A percentile compares a stretch with the other conserved stretches of the same genome.
Evolutionary conservation across 1,139 yeast genomes (phyloP).

Genomic region (Pichia sp.): DNA sequence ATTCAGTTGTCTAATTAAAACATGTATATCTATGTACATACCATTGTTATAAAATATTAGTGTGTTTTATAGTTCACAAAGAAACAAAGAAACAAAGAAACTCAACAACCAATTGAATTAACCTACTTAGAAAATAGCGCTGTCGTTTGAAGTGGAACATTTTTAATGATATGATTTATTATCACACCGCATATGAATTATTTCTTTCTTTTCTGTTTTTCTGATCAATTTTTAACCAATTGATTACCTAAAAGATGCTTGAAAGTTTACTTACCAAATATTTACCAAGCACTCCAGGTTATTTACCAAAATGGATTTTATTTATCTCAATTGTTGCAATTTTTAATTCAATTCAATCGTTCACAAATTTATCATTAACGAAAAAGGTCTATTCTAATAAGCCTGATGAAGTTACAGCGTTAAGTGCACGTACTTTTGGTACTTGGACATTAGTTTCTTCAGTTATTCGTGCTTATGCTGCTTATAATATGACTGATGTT

Average conservation of each 20-base stretch:
- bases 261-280: conserved; percentile 11
- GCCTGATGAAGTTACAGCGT: conserved; percentile 60
- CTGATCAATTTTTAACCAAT: background rate
- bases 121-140: background rate
- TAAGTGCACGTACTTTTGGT: conserved; percentile 93
- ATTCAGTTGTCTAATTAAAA: background rate
- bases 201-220: background rate
- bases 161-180: no score
- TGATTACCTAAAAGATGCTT: conserved; percentile 1
- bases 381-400: conserved; percentile 69
- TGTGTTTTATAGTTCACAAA: background rate
- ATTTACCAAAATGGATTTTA: conserved; percentile 63
- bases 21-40: background rate
- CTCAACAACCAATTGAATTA: background rate
- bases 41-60: background rate
- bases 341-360: conserved; percentile 88
- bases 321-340: conserved; percentile 82
- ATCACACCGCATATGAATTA: no score
- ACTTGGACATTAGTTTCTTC: conserved; percentile 94
- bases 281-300: conserved; percentile 41
- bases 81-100: background rate
- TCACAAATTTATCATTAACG: conserved; percentile 61
- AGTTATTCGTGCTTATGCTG: conserved; percentile 79
- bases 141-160: background rate
- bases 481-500: conserved; percentile 62